Evolutionary conservation across 768 basidiomycete genomes (phyloP).

Genomic region (Tylopilus sp.): DNA sequence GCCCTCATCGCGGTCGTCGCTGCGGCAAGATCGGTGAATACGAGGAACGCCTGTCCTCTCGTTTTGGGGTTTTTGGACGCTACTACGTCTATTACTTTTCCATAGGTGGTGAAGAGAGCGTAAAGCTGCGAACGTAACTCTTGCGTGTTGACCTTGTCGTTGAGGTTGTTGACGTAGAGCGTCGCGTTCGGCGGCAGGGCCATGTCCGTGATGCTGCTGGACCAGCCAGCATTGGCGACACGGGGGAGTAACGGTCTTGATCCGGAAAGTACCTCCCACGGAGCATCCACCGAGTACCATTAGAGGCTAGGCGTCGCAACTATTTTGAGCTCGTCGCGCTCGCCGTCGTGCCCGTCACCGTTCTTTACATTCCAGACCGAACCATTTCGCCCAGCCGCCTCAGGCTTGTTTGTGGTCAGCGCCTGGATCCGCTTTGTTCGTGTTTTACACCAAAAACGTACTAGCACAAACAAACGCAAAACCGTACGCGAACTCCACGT

Average conservation of each 20-base stretch:
- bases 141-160: slow-evolving; percentile 88
- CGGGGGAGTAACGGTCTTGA: slow-evolving; percentile 2
- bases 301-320: neutral
- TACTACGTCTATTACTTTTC: slow-evolving; percentile 89
- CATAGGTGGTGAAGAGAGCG: slow-evolving; percentile 90
- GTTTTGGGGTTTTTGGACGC: slow-evolving; percentile 83
- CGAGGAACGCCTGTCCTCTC: slow-evolving; percentile 94
- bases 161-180: slow-evolving; percentile 90
- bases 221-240: neutral
- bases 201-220: slow-evolving; percentile 26
- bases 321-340: neutral
- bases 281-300: neutral
- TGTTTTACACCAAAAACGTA: slow-evolving; percentile 30
- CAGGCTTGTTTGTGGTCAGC: slow-evolving; percentile 6
- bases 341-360: slow-evolving; percentile 5
- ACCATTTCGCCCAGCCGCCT: neutral
- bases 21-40: slow-evolving; percentile 86
- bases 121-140: slow-evolving; percentile 82
- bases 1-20: slow-evolving; percentile 92
- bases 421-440: slow-evolving; percentile 15
- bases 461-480: slow-evolving; percentile 33
- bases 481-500: slow-evolving; percentile 13
- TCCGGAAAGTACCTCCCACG: slow-evolving; percentile 26
- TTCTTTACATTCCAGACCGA: slow-evolving; percentile 1
- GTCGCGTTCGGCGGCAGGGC: slow-evolving; percentile 76